Evolutionary conservation across 768 basidiomycete species (phyloP).

Genomic region (Ramaria rubella): DNA sequence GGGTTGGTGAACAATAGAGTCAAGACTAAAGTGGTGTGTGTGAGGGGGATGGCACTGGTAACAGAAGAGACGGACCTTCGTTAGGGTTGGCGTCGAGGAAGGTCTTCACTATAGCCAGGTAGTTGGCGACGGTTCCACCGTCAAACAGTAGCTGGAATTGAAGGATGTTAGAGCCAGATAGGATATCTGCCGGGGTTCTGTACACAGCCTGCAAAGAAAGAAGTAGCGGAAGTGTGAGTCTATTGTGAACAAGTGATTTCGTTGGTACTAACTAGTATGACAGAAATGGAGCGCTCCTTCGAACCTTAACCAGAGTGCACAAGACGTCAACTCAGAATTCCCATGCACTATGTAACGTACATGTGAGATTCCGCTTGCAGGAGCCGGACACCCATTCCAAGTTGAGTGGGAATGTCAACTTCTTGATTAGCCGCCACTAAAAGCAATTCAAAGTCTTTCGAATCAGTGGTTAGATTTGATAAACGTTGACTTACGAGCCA

Average conservation of each 20-base stretch:
- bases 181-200: too few species aligned
- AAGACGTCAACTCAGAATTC: not conserved
- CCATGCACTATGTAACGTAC: too few species aligned
- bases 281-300: constrained; percentile 54
- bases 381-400: constrained; percentile 47
- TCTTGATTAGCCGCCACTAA: constrained; percentile 4
- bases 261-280: constrained; percentile 46
- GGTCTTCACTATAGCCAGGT: constrained; percentile 45
- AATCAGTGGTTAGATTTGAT: not conserved
- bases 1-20: constrained; percentile 65
- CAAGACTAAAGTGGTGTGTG: constrained; percentile 30
- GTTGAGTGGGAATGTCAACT: constrained; percentile 35
- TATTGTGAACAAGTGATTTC: not conserved
- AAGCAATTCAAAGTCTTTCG: not conserved
- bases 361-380: constrained; percentile 45
- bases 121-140: constrained; percentile 40
- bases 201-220: constrained; percentile 14
- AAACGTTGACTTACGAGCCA: constrained; percentile 32
- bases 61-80: constrained; percentile 25
- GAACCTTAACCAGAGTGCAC: constrained; percentile 22
- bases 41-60: not conserved
- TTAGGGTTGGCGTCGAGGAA: constrained; percentile 57
- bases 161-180: too few species aligned
- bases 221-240: not conserved
- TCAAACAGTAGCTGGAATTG: constrained; percentile 38